Base-by-base conservation (phyloP, 305 asterid species). In the Fraxinus sp. region DNA sequence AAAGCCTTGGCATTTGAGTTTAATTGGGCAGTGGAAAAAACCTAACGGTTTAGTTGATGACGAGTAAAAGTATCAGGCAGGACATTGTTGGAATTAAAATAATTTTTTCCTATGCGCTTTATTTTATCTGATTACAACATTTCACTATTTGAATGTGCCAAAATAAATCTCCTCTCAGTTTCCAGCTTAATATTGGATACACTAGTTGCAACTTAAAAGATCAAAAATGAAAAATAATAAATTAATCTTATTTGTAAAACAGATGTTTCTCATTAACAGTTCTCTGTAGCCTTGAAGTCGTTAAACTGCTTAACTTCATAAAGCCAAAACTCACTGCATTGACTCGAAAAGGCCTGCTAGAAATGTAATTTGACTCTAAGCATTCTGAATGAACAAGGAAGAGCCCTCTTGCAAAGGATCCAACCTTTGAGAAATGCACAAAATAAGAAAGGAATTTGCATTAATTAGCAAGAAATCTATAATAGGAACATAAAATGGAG, bases 261-360 rank as follows among this genome's bases (percentile, higher is more conserved):
- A 3, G 75, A 26, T 81, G 80, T n/a, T 41, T 28, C 73, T 20
- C 41, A 72, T 72, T 16, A 36, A 11, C 9, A 73, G 41, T 24
- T 75, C 75, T 75, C 22, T 75, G 8, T 55, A 20, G 79, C 73
- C 13, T 14, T 1, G 5, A 57, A 55, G n/a, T 66, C 8, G 3
- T 66, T 66, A 66, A 24, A 71, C 14, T 26, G 68, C 66, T 35
- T 30, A 57, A 49, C 76, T 14, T 24, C 13, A 43, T n/a, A 14
- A 18, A 24, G 35, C 5, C 20, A 18, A 77, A 86, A 87, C 96
- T 85, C 89, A 93, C 98, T 28, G 97, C 98, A 89, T 95, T 95
- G 88, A 95, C 98, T 70, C 98, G 90, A 83, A 95, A 95, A 81
- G 98, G 98, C 87, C 98, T 84, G 94, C 98, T 95, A 39, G 98